Evolutionary conservation across 352 stramenopile genomes (phyloP).

Genomic region (Thalassiosira exigua): DNA sequence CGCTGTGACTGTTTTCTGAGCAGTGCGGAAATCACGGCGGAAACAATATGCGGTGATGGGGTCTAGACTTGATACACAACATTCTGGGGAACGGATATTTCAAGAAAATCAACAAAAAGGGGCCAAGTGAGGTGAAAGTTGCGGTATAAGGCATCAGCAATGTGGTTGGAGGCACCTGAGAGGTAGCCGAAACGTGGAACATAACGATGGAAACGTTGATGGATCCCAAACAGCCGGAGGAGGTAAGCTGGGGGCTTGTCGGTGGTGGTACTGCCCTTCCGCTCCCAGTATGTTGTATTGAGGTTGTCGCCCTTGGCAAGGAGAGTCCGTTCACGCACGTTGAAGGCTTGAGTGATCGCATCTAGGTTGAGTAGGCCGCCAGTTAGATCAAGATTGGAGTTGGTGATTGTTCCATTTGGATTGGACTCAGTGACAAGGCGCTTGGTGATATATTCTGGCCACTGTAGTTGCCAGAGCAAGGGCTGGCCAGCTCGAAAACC

Average conservation of each 20-base stretch:
- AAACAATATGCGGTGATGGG: conserved; percentile 9
- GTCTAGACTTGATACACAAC: conserved; percentile 25
- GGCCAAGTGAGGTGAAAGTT: background rate
- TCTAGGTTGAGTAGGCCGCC: conserved; percentile 36
- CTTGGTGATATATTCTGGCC: conserved; percentile 6
- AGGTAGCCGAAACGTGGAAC: conserved; percentile 27
- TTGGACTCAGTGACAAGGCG: conserved; percentile 33
- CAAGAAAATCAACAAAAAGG: background rate
- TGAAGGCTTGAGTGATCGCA: conserved; percentile 18
- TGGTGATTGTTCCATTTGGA: too few relatives aligned
- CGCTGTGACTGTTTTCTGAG: conserved; percentile 9
- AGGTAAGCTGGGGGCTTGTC: conserved; percentile 13
- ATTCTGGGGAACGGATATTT: conserved; percentile 11
- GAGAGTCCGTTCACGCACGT: conserved; percentile 18
- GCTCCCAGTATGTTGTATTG: conserved; percentile 15
- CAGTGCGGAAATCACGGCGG: conserved; percentile 17
- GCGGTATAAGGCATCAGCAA: conserved; percentile 28
- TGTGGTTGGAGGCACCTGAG: conserved; percentile 10
- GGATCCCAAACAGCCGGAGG: conserved; percentile 11
- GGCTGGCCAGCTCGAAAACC: conserved; percentile 6
- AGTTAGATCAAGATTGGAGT: conserved; percentile 44
- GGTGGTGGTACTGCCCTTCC: conserved; percentile 23
- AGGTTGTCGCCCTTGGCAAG: conserved; percentile 41
- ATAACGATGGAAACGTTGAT: conserved; percentile 41
- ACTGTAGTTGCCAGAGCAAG: conserved; percentile 32